phyloP scores from a whole-genome alignment of 2,329 filamentous ascomycete genomes.

The Diplodia mutila region DNA sequence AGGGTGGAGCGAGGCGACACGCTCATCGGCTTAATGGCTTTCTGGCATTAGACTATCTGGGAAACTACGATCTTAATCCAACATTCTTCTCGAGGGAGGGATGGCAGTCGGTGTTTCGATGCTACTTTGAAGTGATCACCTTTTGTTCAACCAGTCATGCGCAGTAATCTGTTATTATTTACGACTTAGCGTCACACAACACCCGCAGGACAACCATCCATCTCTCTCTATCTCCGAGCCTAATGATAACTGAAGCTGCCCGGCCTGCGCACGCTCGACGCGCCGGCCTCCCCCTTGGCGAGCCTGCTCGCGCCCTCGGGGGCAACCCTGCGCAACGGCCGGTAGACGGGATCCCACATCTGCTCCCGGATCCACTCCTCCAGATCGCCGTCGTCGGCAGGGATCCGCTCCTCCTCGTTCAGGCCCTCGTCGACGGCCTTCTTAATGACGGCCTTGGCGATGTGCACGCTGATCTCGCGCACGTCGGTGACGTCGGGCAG shows the following conservation, averaged over 20 bases:
- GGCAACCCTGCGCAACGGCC: constrained; percentile 63
- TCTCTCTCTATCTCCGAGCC: not conserved
- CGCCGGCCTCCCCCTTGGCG: constrained; percentile 63
- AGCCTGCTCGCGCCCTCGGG: constrained; percentile 57
- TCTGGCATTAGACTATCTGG: not conserved
- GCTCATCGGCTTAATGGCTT: not conserved
- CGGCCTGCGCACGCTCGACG: constrained; percentile 38
- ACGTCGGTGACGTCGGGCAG: constrained; percentile 78
- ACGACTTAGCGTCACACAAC: not conserved
- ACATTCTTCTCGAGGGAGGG: not conserved
- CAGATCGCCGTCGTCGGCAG: constrained; percentile 58
- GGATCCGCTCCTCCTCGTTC: constrained; percentile 68
- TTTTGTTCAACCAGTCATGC: not conserved
- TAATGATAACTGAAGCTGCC: constrained; percentile 11
- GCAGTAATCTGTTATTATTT: not conserved
- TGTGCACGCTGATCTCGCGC: constrained; percentile 73
- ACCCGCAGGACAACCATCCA: not conserved
- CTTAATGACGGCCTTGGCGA: constrained; percentile 75
- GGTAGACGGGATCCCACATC: constrained; percentile 78
- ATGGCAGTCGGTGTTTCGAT: not conserved
- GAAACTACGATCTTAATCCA: not conserved
- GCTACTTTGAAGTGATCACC: not conserved
- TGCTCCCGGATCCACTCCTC: constrained; percentile 75
- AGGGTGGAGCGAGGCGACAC: not conserved
- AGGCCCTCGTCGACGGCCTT: constrained; percentile 71